Evolutionary conservation across 2,329 filamentous ascomycete genomes (phyloP).

Genomic region (Alternaria gansuensis): DNA sequence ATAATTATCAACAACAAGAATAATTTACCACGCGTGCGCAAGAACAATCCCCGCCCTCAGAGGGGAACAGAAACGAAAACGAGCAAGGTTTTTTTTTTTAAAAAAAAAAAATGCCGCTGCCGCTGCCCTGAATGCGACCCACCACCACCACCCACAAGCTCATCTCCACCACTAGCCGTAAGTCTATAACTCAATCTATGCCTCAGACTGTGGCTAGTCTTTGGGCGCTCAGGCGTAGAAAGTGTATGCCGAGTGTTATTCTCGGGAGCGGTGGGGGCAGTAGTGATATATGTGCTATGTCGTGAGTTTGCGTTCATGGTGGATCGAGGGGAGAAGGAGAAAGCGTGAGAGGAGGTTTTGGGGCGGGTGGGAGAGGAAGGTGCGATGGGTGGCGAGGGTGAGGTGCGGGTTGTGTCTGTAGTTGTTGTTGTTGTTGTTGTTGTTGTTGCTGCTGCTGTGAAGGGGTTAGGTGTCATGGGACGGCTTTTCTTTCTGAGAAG

Average conservation of each 20-base stretch:
- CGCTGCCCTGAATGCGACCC: slow-evolving; percentile 12
- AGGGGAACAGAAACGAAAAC: no score
- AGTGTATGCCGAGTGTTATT: slow-evolving; percentile 10
- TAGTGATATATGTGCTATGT: slow-evolving; percentile 4
- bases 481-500: slow-evolving; percentile 25
- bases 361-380: slow-evolving; percentile 13
- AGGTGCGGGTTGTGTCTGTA: neutral
- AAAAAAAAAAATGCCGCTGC: slow-evolving; percentile 10
- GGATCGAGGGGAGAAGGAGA: slow-evolving; percentile 10
- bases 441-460: neutral
- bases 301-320: slow-evolving; percentile 3
- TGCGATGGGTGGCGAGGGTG: slow-evolving; percentile 7
- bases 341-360: slow-evolving; percentile 7
- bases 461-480: slow-evolving; percentile 12
- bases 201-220: slow-evolving; percentile 23
- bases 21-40: no score
- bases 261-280: neutral
- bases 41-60: no score
- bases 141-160: neutral
- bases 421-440: no score
- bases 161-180: slow-evolving; percentile 19
- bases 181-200: slow-evolving; percentile 15
- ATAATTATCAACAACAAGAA: no score
- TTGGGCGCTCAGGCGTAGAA: slow-evolving; percentile 24
- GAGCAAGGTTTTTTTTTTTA: no score